Evolutionary conservation across 192 early-diverging fungal genomes (phyloP).

Genomic region (Dissophora globulifera): DNA sequence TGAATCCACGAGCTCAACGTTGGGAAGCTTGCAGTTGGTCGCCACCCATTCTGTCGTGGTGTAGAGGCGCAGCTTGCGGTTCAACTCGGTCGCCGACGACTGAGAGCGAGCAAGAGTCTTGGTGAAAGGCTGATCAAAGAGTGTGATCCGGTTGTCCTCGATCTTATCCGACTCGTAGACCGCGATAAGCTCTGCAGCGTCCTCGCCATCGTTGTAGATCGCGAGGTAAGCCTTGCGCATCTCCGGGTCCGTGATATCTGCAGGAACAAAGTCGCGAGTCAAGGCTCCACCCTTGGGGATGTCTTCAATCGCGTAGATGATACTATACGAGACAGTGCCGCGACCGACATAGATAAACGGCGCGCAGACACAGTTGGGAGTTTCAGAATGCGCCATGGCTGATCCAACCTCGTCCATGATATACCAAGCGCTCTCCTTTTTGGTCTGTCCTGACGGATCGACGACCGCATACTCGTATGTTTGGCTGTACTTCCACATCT

Average conservation of each 20-base stretch:
- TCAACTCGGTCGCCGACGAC: neutral
- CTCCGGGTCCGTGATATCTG: slow-evolving; percentile 58
- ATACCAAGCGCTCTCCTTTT: slow-evolving; percentile 61
- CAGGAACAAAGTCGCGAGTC: slow-evolving; percentile 70
- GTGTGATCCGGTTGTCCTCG: slow-evolving; percentile 35
- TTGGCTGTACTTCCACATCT: slow-evolving; percentile 64
- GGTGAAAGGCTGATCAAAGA: slow-evolving; percentile 44
- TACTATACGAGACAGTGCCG: slow-evolving; percentile 67
- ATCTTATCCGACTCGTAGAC: slow-evolving; percentile 45
- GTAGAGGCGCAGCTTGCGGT: slow-evolving; percentile 36
- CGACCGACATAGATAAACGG: slow-evolving; percentile 71
- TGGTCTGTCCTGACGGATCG: slow-evolving; percentile 56
- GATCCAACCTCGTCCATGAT: slow-evolving; percentile 74
- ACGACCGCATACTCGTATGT: slow-evolving; percentile 64
- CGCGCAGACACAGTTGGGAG: slow-evolving; percentile 68
- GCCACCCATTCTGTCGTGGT: slow-evolving; percentile 58
- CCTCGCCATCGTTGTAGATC: slow-evolving; percentile 48
- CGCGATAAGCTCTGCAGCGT: slow-evolving; percentile 47
- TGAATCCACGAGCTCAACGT: slow-evolving; percentile 47
- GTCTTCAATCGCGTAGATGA: slow-evolving; percentile 70
- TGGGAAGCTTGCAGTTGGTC: slow-evolving; percentile 52
- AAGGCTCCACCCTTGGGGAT: slow-evolving; percentile 62
- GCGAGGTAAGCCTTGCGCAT: slow-evolving; percentile 66
- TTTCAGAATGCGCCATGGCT: slow-evolving; percentile 66
- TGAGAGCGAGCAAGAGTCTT: slow-evolving; percentile 13